Conservation (phyloP, 2,329 filamentous ascomycete genomes). For the Pyrenophora teres region DNA sequence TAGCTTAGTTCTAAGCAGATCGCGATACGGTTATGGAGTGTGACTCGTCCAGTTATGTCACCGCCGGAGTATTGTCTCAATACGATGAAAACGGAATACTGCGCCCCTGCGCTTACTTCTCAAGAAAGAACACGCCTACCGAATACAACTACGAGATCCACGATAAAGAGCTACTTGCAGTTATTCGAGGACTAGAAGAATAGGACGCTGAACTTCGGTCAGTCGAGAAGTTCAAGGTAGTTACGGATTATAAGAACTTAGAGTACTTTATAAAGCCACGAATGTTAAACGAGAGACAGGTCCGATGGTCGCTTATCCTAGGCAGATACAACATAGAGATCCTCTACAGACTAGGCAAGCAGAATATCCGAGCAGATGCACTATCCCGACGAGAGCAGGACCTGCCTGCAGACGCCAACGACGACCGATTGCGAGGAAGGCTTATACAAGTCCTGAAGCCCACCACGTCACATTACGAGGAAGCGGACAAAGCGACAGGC, state of each 20-base stretch:
- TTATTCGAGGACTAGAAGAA: slow-evolving; percentile 34
- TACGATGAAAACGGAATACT: slow-evolving; percentile 7
- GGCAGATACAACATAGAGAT: slow-evolving; percentile 1
- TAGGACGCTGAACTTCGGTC: slow-evolving; percentile 15
- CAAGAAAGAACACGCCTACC: slow-evolving; percentile 23
- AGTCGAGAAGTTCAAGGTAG: slow-evolving; percentile 26
- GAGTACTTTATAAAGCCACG: slow-evolving; percentile 35
- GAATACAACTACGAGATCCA: slow-evolving; percentile 45
- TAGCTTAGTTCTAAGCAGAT: no score
- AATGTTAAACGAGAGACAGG: slow-evolving; percentile 30
- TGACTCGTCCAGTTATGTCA: slow-evolving; percentile 23
- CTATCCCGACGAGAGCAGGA: no score
- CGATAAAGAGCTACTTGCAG: slow-evolving; percentile 46
- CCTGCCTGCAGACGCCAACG: no score
- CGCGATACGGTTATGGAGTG: slow-evolving; percentile 22
- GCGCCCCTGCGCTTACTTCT: slow-evolving; percentile 13
- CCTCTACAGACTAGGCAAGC: neutral
- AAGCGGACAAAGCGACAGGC: no score
- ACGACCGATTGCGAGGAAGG: no score
- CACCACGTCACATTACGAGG: no score
- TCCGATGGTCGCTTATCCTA: slow-evolving; percentile 20
- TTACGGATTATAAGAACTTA: slow-evolving; percentile 38
- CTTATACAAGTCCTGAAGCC: no score
- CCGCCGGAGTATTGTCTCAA: slow-evolving; percentile 13
- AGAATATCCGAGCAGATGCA: no score